These are phyloP conservation scores for Umbelopsis isabellina DNA, from an alignment of 192 early-diverging fungal genomes.

Conservation along the genomic window DNA sequence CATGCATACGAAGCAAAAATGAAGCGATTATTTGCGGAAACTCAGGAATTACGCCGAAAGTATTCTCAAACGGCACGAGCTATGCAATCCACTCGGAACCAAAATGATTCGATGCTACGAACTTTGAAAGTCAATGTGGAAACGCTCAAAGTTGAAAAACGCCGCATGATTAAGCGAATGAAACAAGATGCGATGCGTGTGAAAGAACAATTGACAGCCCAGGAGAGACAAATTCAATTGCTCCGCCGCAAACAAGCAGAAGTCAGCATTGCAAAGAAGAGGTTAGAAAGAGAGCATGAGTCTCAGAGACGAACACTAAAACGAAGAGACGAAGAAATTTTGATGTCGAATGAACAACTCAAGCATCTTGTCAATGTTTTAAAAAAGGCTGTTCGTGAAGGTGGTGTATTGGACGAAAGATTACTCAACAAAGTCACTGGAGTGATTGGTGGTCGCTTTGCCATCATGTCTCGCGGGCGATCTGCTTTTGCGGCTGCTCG, in stretches of 20 bases:
- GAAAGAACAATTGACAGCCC: conserved; percentile 58
- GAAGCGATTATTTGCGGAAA: conserved; percentile 57
- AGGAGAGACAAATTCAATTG: conserved; percentile 61
- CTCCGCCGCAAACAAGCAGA: conserved; percentile 59
- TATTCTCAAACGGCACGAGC: conserved; percentile 56
- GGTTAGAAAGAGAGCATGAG: conserved; percentile 57
- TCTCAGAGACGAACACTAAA: conserved; percentile 61
- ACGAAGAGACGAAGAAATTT: conserved; percentile 58
- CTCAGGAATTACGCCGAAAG: conserved; percentile 56
- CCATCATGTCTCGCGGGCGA: conserved; percentile 35
- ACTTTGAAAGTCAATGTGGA: conserved; percentile 70
- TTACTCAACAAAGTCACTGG: conserved; percentile 28
- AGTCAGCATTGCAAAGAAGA: conserved; percentile 52
- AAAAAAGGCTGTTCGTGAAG: conserved; percentile 47
- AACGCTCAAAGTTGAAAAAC: conserved; percentile 74
- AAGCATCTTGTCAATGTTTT: conserved; percentile 53
- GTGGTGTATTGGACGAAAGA: conserved; percentile 37
- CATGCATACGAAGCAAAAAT: conserved; percentile 61
- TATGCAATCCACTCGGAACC: conserved; percentile 49
- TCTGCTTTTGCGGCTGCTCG: conserved; percentile 31
- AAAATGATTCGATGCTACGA: conserved; percentile 63
- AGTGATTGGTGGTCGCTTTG: conserved; percentile 45
- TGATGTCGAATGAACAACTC: conserved; percentile 38
- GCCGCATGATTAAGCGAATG: conserved; percentile 75
- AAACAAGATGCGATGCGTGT: conserved; percentile 65